Percentiles rank a stretch among this genome's conserved stretches.
phyloP scores from a whole-genome alignment of 2,329 filamentous ascomycete species.

The Pseudovirgaria hyperparasitica region DNA sequence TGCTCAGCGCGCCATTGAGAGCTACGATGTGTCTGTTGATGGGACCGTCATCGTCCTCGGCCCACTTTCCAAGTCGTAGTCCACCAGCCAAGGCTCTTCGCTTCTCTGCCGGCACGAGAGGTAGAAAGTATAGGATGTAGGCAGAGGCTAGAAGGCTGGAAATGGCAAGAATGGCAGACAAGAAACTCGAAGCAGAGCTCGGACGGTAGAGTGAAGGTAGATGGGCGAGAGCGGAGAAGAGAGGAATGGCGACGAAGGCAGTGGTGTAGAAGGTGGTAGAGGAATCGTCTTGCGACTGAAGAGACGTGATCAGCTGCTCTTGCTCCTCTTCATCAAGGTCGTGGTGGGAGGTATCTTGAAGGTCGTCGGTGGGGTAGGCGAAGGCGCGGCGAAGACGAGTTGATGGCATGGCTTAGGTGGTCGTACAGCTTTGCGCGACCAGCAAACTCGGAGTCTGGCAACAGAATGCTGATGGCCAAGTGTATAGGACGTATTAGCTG shows the following conservation, averaged over 20 bases:
- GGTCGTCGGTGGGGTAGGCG: conserved; percentile 54
- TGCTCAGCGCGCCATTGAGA: conserved; percentile 45
- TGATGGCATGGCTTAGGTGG: no score
- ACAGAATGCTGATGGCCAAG: no score
- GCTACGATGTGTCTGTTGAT: conserved; percentile 47
- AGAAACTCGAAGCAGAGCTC: conserved; percentile 21
- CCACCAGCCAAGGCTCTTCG: conserved; percentile 8
- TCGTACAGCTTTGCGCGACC: no score
- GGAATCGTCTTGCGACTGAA: conserved; percentile 23
- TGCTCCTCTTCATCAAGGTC: conserved; percentile 59
- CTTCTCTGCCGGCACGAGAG: conserved; percentile 28
- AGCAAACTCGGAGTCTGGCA: no score
- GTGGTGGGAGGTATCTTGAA: conserved; percentile 41
- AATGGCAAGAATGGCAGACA: conserved; percentile 45
- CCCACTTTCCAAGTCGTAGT: conserved; percentile 6
- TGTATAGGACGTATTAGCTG: no score
- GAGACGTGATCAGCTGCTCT: conserved; percentile 12
- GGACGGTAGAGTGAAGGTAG: conserved; percentile 33
- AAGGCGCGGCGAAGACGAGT: conserved; percentile 66
- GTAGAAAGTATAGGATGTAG: conserved; percentile 46
- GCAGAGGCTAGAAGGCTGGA: conserved; percentile 50
- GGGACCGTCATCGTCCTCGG: conserved; percentile 25
- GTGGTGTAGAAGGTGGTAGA: conserved; percentile 36
- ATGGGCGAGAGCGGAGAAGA: conserved; percentile 44
- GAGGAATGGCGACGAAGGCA: conserved; percentile 47